phyloP scores from a whole-genome alignment of 169 alveolate species.

The Toxoplasma gondii region DNA sequence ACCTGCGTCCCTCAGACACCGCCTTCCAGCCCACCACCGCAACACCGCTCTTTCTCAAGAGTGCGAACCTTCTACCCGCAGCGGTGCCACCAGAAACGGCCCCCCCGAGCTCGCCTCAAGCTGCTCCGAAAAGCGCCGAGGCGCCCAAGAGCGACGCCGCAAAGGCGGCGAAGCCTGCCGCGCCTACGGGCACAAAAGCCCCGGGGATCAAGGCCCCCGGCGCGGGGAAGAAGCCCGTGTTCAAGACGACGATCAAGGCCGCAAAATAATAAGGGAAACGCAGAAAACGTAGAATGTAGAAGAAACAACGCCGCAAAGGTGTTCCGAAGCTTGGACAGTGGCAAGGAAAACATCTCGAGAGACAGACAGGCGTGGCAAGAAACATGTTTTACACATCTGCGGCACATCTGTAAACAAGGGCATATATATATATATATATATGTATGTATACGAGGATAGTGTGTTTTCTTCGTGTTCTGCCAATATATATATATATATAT shows the following conservation, averaged over 20 bases:
- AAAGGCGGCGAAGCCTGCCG: constrained; percentile 24
- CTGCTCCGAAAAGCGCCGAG: not conserved
- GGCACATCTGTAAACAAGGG: no score
- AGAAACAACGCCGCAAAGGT: no score
- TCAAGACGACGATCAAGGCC: constrained; percentile 36
- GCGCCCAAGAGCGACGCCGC: constrained; percentile 27
- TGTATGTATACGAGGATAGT: not conserved
- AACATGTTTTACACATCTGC: no score
- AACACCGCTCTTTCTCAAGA: constrained; percentile 57
- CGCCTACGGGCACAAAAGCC: not conserved
- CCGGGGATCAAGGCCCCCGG: not conserved
- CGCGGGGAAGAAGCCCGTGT: constrained; percentile 50
- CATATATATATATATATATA: not conserved
- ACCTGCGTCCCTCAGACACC: constrained; percentile 21
- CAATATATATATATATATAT: no score
- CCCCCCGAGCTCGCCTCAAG: not conserved
- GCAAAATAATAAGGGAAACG: no score
- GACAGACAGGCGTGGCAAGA: no score
- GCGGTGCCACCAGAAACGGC: not conserved
- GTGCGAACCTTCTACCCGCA: constrained; percentile 36
- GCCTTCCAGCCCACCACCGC: constrained; percentile 66
- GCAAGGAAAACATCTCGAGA: no score
- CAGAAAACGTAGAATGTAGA: no score
- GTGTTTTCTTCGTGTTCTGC: no score
- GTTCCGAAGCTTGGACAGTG: no score